Evolutionary conservation across 768 basidiomycete genomes (phyloP), one percentile per base, ranked within the genome.

Genomic region (Pleurotus giganteus): DNA sequence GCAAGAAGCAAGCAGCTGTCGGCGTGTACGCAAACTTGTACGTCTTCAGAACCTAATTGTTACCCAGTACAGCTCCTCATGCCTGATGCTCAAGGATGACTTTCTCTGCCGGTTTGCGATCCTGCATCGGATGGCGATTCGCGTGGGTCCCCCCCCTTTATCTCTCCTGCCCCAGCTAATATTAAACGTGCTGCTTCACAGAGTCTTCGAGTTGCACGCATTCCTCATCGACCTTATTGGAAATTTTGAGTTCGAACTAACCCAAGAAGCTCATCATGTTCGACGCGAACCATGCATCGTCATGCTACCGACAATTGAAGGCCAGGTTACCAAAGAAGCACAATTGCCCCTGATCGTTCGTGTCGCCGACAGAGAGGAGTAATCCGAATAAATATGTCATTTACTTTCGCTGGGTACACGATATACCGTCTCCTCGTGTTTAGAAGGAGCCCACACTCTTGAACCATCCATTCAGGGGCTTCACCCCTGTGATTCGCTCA

Each of bases 151-250:
- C 3, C 9, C 7, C 53, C 50, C 15, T 28, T 23, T 3, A 19
- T 23, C 28, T 13, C 8, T 27, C n/a, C n/a, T n/a, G n/a, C n/a
- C n/a, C n/a, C n/a, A n/a, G n/a, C n/a, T n/a, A n/a, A n/a, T n/a
- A n/a, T n/a, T n/a, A n/a, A n/a, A n/a, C n/a, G n/a, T n/a, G n/a
- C n/a, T n/a, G n/a, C n/a, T n/a, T n/a, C n/a, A 3, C 58, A 73
- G 71, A 3, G 59, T 83, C 0, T 62, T 75, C 31, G 83, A 87
- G 63, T 62, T 85, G n/a, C 84, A 86, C 58, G 72, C 76, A 0
- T 84, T 87, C 65, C 60, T 85, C 17, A 74, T 79, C 24, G 82
- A 84, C 60, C 68, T 83, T 21, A 54, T 85, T 39, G 65, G 72
- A 27, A 73, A 78, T 57, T 83, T 85, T 59, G 77, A 84, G 58